Percentiles rank a stretch among this genome's conserved stretches.
These are phyloP conservation scores for Musa schizocarpa DNA, from an alignment of 176 grass and related monocot species.

Conservation along the genomic window DNA sequence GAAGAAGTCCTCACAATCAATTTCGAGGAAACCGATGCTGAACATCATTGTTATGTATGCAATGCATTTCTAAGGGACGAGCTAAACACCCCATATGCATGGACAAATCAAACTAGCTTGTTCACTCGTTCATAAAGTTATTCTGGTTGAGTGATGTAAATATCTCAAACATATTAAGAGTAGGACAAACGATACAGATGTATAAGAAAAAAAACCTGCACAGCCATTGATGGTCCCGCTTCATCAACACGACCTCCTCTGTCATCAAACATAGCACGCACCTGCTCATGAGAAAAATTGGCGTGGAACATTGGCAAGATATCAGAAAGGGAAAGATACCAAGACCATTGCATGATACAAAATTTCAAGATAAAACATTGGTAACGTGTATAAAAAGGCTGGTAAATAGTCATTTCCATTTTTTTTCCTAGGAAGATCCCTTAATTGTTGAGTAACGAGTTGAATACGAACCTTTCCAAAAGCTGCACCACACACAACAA, in stretches of 20 bases:
- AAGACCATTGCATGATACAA: background rate
- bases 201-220: constrained; percentile 49
- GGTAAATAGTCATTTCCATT: background rate
- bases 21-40: background rate
- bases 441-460: background rate
- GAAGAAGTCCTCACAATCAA: background rate
- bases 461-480: constrained; percentile 68
- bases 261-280: constrained; percentile 97
- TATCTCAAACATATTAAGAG: constrained; percentile 14
- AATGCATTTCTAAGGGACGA: background rate
- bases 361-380: background rate
- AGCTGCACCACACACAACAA: constrained; percentile 88
- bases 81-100: background rate
- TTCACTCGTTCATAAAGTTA: background rate
- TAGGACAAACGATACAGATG: background rate
- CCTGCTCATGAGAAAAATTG: constrained; percentile 27
- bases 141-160: background rate
- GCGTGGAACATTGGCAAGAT: background rate
- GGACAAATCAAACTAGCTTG: background rate
- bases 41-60: background rate
- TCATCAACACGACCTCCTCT: constrained; percentile 61
- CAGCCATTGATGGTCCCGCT: constrained; percentile 75
- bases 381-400: background rate
- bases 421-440: background rate
- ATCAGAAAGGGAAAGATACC: background rate